Percentiles rank a stretch among this genome's conserved stretches.
Conservation (phyloP, 2,329 filamentous ascomycete species). For the Dactylellina parvicollis region DNA sequence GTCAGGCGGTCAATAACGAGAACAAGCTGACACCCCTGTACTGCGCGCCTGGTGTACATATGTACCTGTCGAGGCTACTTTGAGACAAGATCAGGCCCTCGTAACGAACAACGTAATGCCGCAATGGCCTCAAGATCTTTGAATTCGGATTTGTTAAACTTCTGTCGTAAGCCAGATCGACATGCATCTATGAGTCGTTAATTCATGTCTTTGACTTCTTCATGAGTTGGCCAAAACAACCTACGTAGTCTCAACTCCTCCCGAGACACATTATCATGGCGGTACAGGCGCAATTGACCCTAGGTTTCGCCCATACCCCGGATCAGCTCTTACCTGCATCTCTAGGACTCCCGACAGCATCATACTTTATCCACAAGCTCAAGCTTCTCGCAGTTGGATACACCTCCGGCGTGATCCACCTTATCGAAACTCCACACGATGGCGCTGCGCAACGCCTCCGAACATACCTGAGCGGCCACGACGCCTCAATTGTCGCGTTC, state of each 20-base stretch:
- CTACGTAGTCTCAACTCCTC: slow-evolving; percentile 1
- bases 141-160: background rate
- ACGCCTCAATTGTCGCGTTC: slow-evolving; percentile 55
- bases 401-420: slow-evolving; percentile 34
- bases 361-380: slow-evolving; percentile 38
- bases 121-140: slow-evolving; percentile 5
- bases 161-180: slow-evolving; percentile 12
- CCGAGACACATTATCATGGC: slow-evolving; percentile 20
- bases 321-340: slow-evolving; percentile 33
- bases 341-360: slow-evolving; percentile 45
- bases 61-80: too few relatives aligned
- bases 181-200: slow-evolving; percentile 2
- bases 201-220: slow-evolving; percentile 15
- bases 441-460: slow-evolving; percentile 31
- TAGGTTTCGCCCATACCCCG: slow-evolving; percentile 49
- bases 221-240: slow-evolving; percentile 14
- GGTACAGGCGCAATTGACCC: slow-evolving; percentile 28
- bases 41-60: too few relatives aligned
- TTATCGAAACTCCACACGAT: slow-evolving; percentile 26
- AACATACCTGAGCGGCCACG: slow-evolving; percentile 55
- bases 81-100: too few relatives aligned
- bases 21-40: too few relatives aligned
- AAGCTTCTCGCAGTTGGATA: slow-evolving; percentile 48
- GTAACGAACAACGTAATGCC: slow-evolving; percentile 26
- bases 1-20: too few relatives aligned